A percentile compares a stretch with the other conserved stretches of the same genome.
Evolutionary conservation across 1,284 basidiomycete genomes (phyloP).

Genomic region (Ustilago shanxiensis): DNA sequence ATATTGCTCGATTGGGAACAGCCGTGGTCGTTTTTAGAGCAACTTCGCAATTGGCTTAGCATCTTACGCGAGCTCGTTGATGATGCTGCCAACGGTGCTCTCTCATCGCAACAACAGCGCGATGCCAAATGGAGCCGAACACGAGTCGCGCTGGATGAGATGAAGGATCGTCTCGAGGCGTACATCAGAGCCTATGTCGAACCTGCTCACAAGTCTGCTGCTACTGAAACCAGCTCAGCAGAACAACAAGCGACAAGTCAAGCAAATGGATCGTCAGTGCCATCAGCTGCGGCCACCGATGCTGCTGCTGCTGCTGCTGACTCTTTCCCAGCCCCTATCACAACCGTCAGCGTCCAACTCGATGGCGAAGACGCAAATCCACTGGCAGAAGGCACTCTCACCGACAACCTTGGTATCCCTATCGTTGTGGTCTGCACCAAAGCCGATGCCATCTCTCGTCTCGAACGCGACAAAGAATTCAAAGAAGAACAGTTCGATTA

Average conservation of each 20-base stretch:
- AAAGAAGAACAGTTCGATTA: slow-evolving; percentile 94
- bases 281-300: neutral
- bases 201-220: slow-evolving; percentile 73
- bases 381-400: slow-evolving; percentile 52
- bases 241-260: neutral
- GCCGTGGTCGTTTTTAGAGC: slow-evolving; percentile 90
- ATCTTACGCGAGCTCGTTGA: slow-evolving; percentile 47
- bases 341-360: slow-evolving; percentile 72
- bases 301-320: neutral
- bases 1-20: slow-evolving; percentile 95
- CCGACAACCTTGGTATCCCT: slow-evolving; percentile 79
- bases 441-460: slow-evolving; percentile 68
- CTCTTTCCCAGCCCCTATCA: slow-evolving; percentile 72
- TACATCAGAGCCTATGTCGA: slow-evolving; percentile 90
- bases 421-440: slow-evolving; percentile 90
- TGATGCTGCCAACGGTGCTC: slow-evolving; percentile 75
- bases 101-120: slow-evolving; percentile 76
- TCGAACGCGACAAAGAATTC: slow-evolving; percentile 70
- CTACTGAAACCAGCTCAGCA: slow-evolving; percentile 6
- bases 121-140: slow-evolving; percentile 76
- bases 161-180: slow-evolving; percentile 83
- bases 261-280: neutral
- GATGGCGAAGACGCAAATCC: slow-evolving; percentile 65
- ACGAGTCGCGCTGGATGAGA: slow-evolving; percentile 73
- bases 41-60: slow-evolving; percentile 85